Percentiles rank a stretch among this genome's conserved stretches.
Conservation (phyloP, 352 stramenopile species). For the Phytophthora litchii region DNA sequence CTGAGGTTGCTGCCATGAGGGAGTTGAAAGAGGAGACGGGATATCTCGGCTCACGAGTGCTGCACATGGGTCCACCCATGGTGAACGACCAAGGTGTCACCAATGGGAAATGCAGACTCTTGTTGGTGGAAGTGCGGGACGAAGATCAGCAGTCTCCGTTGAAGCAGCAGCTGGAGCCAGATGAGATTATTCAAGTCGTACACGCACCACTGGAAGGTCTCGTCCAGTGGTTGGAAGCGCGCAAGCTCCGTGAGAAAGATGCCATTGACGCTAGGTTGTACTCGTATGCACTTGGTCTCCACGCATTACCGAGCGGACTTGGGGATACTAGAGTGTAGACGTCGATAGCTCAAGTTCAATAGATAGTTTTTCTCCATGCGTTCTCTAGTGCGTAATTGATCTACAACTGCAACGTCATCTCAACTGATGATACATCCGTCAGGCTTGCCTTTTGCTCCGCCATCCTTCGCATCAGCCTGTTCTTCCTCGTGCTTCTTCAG, state of each 20-base stretch:
- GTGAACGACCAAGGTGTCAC: slow-evolving; percentile 84
- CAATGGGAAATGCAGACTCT: slow-evolving; percentile 69
- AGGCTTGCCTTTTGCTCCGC: slow-evolving; percentile 19
- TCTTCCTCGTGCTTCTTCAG: slow-evolving; percentile 60
- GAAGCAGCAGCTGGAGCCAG: slow-evolving; percentile 59
- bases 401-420: slow-evolving; percentile 8
- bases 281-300: slow-evolving; percentile 60
- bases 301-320: slow-evolving; percentile 38
- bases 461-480: slow-evolving; percentile 22
- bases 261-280: slow-evolving; percentile 66
- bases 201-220: slow-evolving; percentile 63
- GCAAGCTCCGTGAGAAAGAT: slow-evolving; percentile 43
- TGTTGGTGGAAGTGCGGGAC: slow-evolving; percentile 61
- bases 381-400: slow-evolving; percentile 15
- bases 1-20: slow-evolving; percentile 71
- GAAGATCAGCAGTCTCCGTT: slow-evolving; percentile 41
- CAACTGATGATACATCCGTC: slow-evolving; percentile 39
- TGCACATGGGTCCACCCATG: slow-evolving; percentile 78
- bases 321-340: slow-evolving; percentile 1
- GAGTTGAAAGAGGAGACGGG: slow-evolving; percentile 93
- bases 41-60: slow-evolving; percentile 68
- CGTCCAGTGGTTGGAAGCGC: slow-evolving; percentile 61
- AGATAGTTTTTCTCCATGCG: slow-evolving; percentile 28
- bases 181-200: slow-evolving; percentile 79
- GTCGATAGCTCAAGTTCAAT: slow-evolving; percentile 29